phyloP scores from a whole-genome alignment of 1,284 basidiomycete species.

The Phaffia rhodozyma region DNA sequence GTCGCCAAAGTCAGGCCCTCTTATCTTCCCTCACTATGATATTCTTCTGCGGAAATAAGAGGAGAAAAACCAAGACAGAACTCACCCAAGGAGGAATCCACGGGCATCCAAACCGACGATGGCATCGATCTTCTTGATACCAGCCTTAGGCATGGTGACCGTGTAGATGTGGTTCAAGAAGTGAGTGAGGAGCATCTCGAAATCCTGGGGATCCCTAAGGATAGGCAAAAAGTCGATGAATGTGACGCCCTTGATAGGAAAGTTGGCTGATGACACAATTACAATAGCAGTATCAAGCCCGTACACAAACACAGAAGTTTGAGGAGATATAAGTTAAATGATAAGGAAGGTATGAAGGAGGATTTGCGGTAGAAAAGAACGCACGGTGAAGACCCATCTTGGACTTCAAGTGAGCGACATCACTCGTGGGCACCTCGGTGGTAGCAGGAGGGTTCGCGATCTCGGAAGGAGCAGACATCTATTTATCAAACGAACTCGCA shows the following conservation, averaged over 20 bases:
- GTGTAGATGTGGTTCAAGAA: constrained; percentile 76
- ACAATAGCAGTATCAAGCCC: background rate
- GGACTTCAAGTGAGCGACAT: constrained; percentile 12
- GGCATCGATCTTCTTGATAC: constrained; percentile 68
- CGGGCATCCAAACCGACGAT: constrained; percentile 93
- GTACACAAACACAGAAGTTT: background rate
- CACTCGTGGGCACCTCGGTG: constrained; percentile 3
- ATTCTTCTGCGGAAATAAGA: background rate
- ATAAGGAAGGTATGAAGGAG: constrained; percentile 36
- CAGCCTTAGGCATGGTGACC: constrained; percentile 47
- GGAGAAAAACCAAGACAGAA: background rate
- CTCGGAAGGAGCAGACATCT: constrained; percentile 7
- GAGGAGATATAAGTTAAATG: background rate
- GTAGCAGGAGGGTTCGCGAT: constrained; percentile 1
- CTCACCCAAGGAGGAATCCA: constrained; percentile 76
- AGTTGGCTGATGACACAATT: background rate
- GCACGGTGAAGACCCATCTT: constrained; percentile 18
- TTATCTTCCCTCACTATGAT: background rate
- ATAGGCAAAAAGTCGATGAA: constrained; percentile 44
- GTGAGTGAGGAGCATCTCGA: constrained; percentile 85
- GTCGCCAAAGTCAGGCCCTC: background rate
- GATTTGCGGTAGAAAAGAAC: background rate
- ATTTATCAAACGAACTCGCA: too few relatives aligned
- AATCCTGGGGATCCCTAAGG: constrained; percentile 65
- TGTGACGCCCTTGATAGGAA: constrained; percentile 9